These are phyloP conservation scores for Hysterium pulicare DNA, from an alignment of 2,329 filamentous ascomycete genomes.

Conservation along the genomic window DNA sequence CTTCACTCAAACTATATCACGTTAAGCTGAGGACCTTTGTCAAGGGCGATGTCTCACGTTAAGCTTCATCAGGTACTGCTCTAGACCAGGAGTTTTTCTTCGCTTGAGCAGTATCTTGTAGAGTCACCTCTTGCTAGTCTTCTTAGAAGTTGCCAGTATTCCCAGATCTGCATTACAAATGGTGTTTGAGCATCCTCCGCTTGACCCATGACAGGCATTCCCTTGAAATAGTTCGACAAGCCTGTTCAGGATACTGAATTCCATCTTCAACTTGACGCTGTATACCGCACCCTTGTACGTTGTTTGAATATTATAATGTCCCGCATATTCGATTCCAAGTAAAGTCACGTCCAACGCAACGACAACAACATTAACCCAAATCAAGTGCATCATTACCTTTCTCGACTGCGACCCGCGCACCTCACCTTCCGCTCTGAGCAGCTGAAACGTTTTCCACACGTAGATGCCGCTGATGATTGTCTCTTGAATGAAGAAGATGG, in stretches of 20 bases:
- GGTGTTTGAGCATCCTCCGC: too few species aligned
- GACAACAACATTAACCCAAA: constrained; percentile 20
- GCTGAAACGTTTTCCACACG: constrained; percentile 44
- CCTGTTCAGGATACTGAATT: constrained; percentile 50
- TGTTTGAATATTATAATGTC: constrained; percentile 18
- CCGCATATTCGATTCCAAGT: constrained; percentile 17
- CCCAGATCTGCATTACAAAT: too few species aligned
- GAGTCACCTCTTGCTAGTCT: too few species aligned
- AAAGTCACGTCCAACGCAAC: constrained; percentile 22
- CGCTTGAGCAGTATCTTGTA: too few species aligned
- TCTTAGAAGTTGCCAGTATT: too few species aligned
- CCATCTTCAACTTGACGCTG: constrained; percentile 49
- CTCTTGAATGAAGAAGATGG: constrained; percentile 38
- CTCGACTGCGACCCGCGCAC: constrained; percentile 3
- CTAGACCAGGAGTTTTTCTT: too few species aligned
- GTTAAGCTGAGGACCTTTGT: too few species aligned
- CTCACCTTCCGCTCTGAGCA: constrained; percentile 38
- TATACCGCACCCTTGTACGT: constrained; percentile 40
- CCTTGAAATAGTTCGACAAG: neutral
- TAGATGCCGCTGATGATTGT: constrained; percentile 42
- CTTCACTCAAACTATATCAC: too few species aligned
- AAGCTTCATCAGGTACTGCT: too few species aligned
- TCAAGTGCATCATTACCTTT: constrained; percentile 16
- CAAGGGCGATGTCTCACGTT: too few species aligned
- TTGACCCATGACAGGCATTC: too few species aligned